Percentiles rank a stretch among this genome's conserved stretches.
Conservation (phyloP, 345 rosid genomes). For the Murraya koenigii region DNA sequence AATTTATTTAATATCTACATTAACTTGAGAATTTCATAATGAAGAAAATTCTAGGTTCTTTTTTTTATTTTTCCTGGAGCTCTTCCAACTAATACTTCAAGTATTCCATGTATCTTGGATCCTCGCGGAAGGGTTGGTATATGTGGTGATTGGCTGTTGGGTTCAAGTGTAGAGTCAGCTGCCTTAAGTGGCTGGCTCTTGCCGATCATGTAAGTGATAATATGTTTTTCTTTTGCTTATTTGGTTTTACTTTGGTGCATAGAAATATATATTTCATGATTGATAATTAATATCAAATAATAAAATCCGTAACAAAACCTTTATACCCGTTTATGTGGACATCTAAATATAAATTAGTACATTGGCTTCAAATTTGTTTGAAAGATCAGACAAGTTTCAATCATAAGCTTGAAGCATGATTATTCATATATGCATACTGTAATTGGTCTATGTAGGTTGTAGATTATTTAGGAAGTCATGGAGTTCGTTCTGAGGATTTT, state of each 20-base stretch:
- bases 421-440: neutral
- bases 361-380: neutral
- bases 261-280: neutral
- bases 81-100: constrained; percentile 67
- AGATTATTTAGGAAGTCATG: constrained; percentile 54
- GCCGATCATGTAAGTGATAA: constrained; percentile 59
- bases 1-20: neutral
- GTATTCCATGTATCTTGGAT: constrained; percentile 72
- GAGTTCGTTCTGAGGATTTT: constrained; percentile 52
- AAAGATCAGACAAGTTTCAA: neutral
- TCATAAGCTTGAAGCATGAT: neutral
- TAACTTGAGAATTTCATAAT: neutral
- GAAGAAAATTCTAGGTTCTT: neutral
- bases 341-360: neutral
- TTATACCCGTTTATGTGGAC: neutral
- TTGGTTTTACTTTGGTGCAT: neutral
- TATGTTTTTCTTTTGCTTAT: neutral
- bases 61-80: constrained; percentile 61
- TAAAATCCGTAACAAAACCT: neutral
- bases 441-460: constrained; percentile 47
- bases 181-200: constrained; percentile 80
- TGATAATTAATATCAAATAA: neutral
- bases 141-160: constrained; percentile 94
- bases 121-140: constrained; percentile 88
- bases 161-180: constrained; percentile 85